Conservation (phyloP, 2,329 filamentous ascomycete species). For the Anisogramma anomala region DNA sequence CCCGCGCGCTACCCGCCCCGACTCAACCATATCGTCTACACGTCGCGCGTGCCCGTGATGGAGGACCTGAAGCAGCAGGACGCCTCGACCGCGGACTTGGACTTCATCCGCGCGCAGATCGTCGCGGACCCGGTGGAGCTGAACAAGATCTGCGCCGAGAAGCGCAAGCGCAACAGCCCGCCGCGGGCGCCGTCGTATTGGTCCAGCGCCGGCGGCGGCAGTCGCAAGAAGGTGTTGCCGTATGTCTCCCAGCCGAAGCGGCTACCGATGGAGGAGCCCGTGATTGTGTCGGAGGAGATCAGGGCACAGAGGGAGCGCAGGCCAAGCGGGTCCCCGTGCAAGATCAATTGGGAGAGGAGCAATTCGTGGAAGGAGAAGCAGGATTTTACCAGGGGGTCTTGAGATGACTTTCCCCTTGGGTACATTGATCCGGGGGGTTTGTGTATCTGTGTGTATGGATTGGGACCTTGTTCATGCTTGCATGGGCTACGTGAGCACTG, state of each 20-base stretch:
- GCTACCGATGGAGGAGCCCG: conserved; percentile 27
- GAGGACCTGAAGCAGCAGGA: conserved; percentile 45
- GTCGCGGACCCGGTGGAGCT: conserved; percentile 63
- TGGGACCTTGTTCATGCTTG: too few relatives aligned
- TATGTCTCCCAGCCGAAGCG: conserved; percentile 28
- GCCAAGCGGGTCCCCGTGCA: conserved; percentile 4
- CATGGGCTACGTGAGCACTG: too few relatives aligned
- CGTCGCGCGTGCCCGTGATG: conserved; percentile 68
- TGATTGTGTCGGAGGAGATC: conserved; percentile 27
- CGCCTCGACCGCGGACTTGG: conserved; percentile 33
- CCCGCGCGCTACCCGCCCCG: conserved; percentile 44
- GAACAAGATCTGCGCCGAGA: conserved; percentile 54
- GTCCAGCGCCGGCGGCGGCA: not conserved
- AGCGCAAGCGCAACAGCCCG: conserved; percentile 27
- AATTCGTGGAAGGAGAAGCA: not conserved
- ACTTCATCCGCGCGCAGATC: conserved; percentile 79
- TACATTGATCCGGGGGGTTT: not conserved
- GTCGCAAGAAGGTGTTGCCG: conserved; percentile 21
- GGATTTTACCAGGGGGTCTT: not conserved
- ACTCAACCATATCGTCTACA: conserved; percentile 55
- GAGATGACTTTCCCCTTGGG: not conserved
- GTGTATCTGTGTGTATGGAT: too few relatives aligned
- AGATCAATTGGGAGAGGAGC: conserved; percentile 7
- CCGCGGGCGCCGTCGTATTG: conserved; percentile 9
- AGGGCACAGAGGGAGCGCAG: conserved; percentile 16